Conservation (phyloP, 768 basidiomycete genomes). For the Auricularia sp. region DNA sequence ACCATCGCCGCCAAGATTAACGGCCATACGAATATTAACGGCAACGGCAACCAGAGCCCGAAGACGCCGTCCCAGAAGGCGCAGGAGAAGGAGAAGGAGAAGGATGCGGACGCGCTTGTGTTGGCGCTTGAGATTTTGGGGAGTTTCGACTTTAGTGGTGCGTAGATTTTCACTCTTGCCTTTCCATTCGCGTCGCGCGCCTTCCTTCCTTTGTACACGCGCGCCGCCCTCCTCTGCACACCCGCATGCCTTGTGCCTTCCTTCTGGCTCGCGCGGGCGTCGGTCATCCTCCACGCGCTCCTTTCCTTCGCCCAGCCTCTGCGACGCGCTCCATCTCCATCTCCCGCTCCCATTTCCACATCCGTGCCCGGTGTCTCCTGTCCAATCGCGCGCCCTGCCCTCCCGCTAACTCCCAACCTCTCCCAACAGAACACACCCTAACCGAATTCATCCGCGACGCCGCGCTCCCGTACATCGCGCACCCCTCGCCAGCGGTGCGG, state of each 20-base stretch:
- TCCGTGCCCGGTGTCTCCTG: too few species aligned
- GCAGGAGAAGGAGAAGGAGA: background rate
- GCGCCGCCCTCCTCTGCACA: too few species aligned
- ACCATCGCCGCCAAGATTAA: background rate
- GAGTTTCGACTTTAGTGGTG: constrained; percentile 74
- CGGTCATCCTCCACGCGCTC: too few species aligned
- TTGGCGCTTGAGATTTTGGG: constrained; percentile 82
- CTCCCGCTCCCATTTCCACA: background rate
- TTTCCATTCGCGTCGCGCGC: background rate
- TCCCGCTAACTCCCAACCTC: background rate
- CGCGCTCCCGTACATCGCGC: constrained; percentile 86
- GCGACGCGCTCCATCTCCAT: background rate
- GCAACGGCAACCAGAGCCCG: background rate
- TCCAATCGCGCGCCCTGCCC: background rate
- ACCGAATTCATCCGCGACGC: constrained; percentile 92
- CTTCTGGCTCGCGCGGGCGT: too few species aligned
- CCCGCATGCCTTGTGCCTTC: too few species aligned
- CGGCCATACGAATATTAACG: background rate
- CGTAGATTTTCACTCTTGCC: background rate
- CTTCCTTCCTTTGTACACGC: background rate
- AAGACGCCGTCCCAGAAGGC: background rate
- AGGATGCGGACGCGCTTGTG: constrained; percentile 31
- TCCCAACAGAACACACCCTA: constrained; percentile 48
- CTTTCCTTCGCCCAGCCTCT: too few species aligned
- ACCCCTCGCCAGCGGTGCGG: constrained; percentile 80